phyloP scores from a whole-genome alignment of 2,329 filamentous ascomycete genomes.

The Diaporthe sp. region DNA sequence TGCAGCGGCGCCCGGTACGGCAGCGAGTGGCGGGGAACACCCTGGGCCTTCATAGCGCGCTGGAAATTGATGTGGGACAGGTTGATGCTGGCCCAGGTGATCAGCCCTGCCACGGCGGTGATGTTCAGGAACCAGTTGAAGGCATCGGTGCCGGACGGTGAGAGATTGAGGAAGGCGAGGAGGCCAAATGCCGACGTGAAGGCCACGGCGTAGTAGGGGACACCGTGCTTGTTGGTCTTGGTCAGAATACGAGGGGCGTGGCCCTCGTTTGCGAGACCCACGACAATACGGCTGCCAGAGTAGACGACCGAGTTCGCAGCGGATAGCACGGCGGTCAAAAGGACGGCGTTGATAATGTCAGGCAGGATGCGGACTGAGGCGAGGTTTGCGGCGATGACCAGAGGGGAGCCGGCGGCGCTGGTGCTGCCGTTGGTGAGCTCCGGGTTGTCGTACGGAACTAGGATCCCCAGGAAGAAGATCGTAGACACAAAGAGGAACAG shows the following conservation, averaged over 20 bases:
- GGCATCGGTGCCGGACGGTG: slow-evolving; percentile 65
- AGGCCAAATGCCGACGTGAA: slow-evolving; percentile 68
- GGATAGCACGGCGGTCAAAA: slow-evolving; percentile 81
- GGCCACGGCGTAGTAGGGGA: slow-evolving; percentile 70
- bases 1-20: slow-evolving; percentile 72
- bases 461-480: slow-evolving; percentile 77
- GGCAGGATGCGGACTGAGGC: slow-evolving; percentile 74
- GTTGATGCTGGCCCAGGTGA: slow-evolving; percentile 76
- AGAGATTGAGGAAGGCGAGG: slow-evolving; percentile 76
- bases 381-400: slow-evolving; percentile 69
- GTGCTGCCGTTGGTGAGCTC: slow-evolving; percentile 61
- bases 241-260: slow-evolving; percentile 71
- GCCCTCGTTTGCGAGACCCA: slow-evolving; percentile 72
- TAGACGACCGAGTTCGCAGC: slow-evolving; percentile 84
- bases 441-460: slow-evolving; percentile 71
- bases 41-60: slow-evolving; percentile 65
- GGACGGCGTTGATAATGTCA: slow-evolving; percentile 80
- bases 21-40: slow-evolving; percentile 65
- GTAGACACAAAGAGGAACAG: slow-evolving; percentile 73
- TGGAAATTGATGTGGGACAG: slow-evolving; percentile 74
- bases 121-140: slow-evolving; percentile 82
- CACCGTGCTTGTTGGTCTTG: slow-evolving; percentile 68
- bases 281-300: slow-evolving; percentile 75
- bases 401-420: slow-evolving; percentile 73
- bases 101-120: slow-evolving; percentile 74